Conservation (phyloP, 2,329 filamentous ascomycete genomes). For the Didymosphaeria variabile region DNA sequence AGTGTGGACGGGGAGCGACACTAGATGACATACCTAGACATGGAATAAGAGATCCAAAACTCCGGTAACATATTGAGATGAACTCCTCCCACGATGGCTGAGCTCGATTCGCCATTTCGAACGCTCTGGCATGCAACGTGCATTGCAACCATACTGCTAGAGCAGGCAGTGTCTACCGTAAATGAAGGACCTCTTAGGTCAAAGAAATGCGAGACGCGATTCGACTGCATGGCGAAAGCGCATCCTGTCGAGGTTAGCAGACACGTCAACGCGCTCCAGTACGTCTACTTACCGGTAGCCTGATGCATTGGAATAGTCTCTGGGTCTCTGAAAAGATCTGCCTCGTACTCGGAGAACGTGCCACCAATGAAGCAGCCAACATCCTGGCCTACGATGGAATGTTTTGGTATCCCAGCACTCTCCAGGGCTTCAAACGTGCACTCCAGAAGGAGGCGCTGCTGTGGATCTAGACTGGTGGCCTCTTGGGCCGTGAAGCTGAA, state of each 20-base stretch:
- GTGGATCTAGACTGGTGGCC: slow-evolving; percentile 41
- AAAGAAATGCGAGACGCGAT: slow-evolving; percentile 43
- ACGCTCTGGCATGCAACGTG: slow-evolving; percentile 42
- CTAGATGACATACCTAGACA: slow-evolving; percentile 22
- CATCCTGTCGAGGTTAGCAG: slow-evolving; percentile 21
- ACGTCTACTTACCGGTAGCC: slow-evolving; percentile 29
- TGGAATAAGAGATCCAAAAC: slow-evolving; percentile 35
- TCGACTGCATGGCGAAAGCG: slow-evolving; percentile 37
- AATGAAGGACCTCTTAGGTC: slow-evolving; percentile 41
- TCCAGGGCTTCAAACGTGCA: slow-evolving; percentile 53
- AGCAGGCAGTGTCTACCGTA: slow-evolving; percentile 46
- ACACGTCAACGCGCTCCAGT: slow-evolving; percentile 4
- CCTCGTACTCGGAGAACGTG: slow-evolving; percentile 35
- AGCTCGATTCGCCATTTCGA: slow-evolving; percentile 32
- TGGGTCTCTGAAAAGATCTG: slow-evolving; percentile 32
- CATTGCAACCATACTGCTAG: slow-evolving; percentile 37
- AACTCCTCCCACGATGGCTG: slow-evolving; percentile 36
- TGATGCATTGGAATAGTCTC: slow-evolving; percentile 40
- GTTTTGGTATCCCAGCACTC: slow-evolving; percentile 43
- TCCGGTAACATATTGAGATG: slow-evolving; percentile 37
- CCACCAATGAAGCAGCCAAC: slow-evolving; percentile 39
- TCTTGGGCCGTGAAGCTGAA: slow-evolving; percentile 41
- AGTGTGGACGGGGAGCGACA: neutral
- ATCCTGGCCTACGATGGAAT: slow-evolving; percentile 38
- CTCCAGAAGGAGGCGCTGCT: slow-evolving; percentile 46